Evolutionary conservation across 257 asterid genomes (phyloP).

Genomic region (Scutellaria galericulata): DNA sequence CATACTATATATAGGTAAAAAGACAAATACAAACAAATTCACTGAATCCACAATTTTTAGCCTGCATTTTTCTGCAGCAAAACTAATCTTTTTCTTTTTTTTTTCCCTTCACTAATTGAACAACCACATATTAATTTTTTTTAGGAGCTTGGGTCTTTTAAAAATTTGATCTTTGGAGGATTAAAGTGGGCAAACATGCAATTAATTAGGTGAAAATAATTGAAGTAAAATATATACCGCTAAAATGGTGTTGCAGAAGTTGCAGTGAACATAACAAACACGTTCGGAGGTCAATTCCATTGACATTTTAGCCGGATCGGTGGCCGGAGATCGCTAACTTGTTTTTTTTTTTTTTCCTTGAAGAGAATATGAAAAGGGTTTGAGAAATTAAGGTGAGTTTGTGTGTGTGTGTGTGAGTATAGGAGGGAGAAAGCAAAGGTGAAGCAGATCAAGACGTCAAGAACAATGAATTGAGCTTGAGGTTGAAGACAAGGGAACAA

Average conservation of each 20-base stretch:
- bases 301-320: conserved; percentile 64
- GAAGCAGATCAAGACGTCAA: conserved; percentile 40
- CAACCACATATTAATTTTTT: background rate
- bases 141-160: no score
- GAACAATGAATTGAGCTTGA: conserved; percentile 31
- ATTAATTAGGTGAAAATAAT: background rate
- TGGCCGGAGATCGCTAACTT: conserved; percentile 10
- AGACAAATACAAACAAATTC: conserved; percentile 23
- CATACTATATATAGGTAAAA: conserved; percentile 34
- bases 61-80: conserved; percentile 34
- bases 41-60: conserved; percentile 25
- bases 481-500: conserved; percentile 37
- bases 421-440: background rate
- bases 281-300: conserved; percentile 70
- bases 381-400: conserved; percentile 20
- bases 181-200: conserved; percentile 29
- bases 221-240: conserved; percentile 67
- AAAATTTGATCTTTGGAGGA: no score
- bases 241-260: conserved; percentile 85
- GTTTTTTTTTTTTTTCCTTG: background rate
- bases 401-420: background rate
- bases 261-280: conserved; percentile 91
- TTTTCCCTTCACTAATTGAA: background rate
- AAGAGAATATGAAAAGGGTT: background rate
- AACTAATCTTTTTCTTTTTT: background rate